Base-by-base conservation (phyloP, 2,329 filamentous ascomycete species). In the Verticillium tricorpus region DNA sequence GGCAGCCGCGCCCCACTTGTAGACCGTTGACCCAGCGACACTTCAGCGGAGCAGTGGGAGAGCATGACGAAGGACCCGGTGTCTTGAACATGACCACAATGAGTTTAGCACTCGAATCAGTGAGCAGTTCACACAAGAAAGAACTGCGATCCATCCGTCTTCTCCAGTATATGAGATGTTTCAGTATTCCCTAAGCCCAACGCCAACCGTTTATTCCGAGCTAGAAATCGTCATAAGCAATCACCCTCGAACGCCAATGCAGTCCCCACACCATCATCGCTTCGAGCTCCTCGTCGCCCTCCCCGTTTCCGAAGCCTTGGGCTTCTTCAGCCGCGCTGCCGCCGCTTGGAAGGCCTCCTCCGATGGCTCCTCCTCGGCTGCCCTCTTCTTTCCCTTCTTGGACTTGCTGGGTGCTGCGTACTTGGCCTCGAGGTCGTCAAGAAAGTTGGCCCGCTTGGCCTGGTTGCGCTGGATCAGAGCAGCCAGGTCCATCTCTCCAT, bases 391-490 rank as follows among this genome's bases (percentile, higher is more conserved):
- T 12, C 79, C 80, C 70, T 83, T 86, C 74, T 80, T 81, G 0
- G 72, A 67, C 63, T 80, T 78, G 59, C 71, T 69, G 15, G 71
- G 71, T 8, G 80, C 77, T 32, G 80, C 78, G 72, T 96, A 96
- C 76, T 94, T 96, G 57, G 88, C 90, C 62, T 91, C 91, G 58
- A 97, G 75, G 58, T 84, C 79, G 64, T 91, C 90, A 28, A 96
- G 77, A 72, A 96, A 92, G 40, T 78, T 80, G 32, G 77, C 80
- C 37, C 90, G 80, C 52, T 83, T 82, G 67, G 89, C 81, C 72
- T 95, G 90, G 56, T 89, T 85, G 69, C 85, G 82, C 71, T 85
- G 84, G 64, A 96, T 96, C 69, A 96, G 73, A 1, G 90, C 90
- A n/a, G 88, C 86, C 45, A 96, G 78, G 22, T 75, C 78, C 35